phyloP scores from a whole-genome alignment of 2,329 filamentous ascomycete genomes.

The Colletotrichum brevisporum region DNA sequence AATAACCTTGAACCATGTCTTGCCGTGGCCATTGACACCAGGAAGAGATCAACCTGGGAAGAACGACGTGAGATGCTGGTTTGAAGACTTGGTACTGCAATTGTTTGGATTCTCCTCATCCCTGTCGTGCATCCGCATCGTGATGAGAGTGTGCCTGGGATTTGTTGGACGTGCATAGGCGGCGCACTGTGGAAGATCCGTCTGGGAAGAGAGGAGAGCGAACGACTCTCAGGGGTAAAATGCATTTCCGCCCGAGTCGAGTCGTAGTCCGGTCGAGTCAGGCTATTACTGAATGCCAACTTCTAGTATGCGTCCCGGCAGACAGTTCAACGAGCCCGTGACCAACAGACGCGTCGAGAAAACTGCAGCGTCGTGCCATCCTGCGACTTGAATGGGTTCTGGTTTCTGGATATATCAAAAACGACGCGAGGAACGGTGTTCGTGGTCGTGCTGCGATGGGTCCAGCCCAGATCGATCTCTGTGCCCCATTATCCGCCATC shows the following conservation, averaged over 20 bases:
- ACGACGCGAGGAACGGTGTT: constrained; percentile 12
- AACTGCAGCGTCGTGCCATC: neutral
- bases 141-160: constrained; percentile 14
- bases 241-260: constrained; percentile 26
- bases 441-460: constrained; percentile 34
- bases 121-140: constrained; percentile 28
- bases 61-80: constrained; percentile 4
- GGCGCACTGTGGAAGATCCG: constrained; percentile 3
- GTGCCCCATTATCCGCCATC: constrained; percentile 37
- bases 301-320: neutral
- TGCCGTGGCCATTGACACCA: constrained; percentile 2
- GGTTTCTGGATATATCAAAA: constrained; percentile 8
- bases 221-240: constrained; percentile 23
- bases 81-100: constrained; percentile 23
- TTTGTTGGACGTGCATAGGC: constrained; percentile 22
- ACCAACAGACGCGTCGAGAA: neutral
- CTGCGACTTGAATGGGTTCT: neutral
- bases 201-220: constrained; percentile 8
- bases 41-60: constrained; percentile 6
- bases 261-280: constrained; percentile 18
- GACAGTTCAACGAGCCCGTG: neutral
- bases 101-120: constrained; percentile 31
- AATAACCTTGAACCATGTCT: constrained; percentile 21
- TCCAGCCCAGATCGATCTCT: constrained; percentile 39
- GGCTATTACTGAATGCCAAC: constrained; percentile 10